Conservation (phyloP, 2,329 filamentous ascomycete species). For the Colletotrichum higginsianum region DNA sequence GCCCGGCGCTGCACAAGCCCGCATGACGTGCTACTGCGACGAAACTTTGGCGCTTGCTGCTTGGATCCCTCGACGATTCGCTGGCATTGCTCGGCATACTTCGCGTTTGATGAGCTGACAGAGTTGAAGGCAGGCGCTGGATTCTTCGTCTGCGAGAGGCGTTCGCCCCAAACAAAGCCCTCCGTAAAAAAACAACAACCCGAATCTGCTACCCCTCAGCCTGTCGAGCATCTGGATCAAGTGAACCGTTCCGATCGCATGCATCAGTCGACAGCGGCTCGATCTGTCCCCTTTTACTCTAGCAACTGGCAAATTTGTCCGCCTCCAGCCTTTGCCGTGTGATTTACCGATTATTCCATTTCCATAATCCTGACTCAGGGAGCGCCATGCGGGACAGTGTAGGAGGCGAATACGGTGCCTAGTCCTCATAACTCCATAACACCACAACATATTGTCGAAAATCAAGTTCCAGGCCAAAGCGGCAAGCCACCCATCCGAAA, state of each 20-base stretch:
- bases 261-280: neutral
- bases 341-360: neutral
- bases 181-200: neutral
- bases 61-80: neutral
- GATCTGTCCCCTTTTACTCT: neutral
- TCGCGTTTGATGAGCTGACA: conserved; percentile 28
- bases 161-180: neutral
- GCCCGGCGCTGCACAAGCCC: conserved; percentile 22
- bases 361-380: conserved; percentile 27
- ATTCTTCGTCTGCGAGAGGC: neutral
- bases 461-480: conserved; percentile 21
- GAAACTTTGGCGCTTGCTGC: conserved; percentile 2
- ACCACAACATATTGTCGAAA: conserved; percentile 27
- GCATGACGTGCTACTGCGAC: conserved; percentile 29
- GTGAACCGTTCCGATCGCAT: neutral
- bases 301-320: neutral
- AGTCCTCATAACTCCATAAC: conserved; percentile 36
- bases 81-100: conserved; percentile 10
- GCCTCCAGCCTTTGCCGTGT: conserved; percentile 10
- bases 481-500: conserved; percentile 33
- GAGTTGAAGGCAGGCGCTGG: conserved; percentile 14
- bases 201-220: neutral
- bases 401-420: conserved; percentile 10
- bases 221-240: neutral
- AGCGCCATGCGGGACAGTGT: neutral